Evolutionary conservation across 1,139 yeast genomes (phyloP), one percentile per base, ranked within the genome.

Genomic region (Yamadazyma triangularis): DNA sequence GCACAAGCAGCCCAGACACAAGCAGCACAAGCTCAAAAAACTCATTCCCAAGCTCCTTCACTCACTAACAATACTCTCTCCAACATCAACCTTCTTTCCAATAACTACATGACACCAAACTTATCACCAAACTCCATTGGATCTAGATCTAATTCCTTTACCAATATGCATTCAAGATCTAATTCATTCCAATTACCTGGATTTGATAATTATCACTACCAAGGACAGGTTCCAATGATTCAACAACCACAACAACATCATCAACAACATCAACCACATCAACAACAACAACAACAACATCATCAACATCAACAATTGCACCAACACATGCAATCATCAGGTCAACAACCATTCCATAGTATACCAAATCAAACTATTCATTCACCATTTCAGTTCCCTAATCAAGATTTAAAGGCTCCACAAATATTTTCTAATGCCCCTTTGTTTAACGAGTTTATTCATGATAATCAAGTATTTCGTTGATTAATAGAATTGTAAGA

Each of bases 381-480:
- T 9, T 9, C 20, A 18, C 20, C 20, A 6, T 18, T 9, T 9
- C 20, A 18, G 9, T 18, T 18, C 20, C n/a, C n/a, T n/a, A n/a
- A n/a, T n/a, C n/a, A n/a, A n/a, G 22, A 28, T 26, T 37, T 42
- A 35, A 44, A 41, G 27, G 36, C 44, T 30, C 48, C 48, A 4
- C 48, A 44, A 35, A 39, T 44, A 15, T 44, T 44, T 35, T 43
- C 48, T 40, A 44, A 44, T 42, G 47, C 45, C 44, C 48, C 48
- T 18, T 7, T 18, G 21, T 36, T 30, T 36, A 40, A 42, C 36
- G 47, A 44, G 29, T 38, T 35, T 24, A 29, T 41, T 32, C 40
- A 36, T 24, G 41, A 42, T 33, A 41, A 37, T 31, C 45, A 36
- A 37, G 28, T 9, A 18, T 18, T 9, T 18, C 8, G 20, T 18